Evolutionary conservation across 768 basidiomycete genomes (phyloP), one percentile per base, ranked within the genome.

Genomic region (Calocybe cyanea): DNA sequence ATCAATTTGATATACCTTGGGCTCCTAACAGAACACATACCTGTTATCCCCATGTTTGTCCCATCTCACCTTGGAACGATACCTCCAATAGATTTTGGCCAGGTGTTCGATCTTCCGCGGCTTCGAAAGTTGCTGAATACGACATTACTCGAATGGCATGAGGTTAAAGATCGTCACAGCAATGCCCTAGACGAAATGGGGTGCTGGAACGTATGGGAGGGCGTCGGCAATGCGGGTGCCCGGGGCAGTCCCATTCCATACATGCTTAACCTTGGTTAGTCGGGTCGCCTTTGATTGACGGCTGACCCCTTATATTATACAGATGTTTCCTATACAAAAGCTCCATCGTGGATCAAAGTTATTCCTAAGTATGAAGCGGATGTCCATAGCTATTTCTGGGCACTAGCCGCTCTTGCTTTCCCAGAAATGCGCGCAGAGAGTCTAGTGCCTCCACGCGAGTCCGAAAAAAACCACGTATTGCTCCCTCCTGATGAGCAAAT

Each of bases 81-180:
- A n/a, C 71, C 72, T 10, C 66, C 73, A 11, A 71, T 81, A 34
- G 63, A 75, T 17, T 81, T 84, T 51, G 73, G 80, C 17, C 71
- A 79, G 21, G 73, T 84, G 1, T 83, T 83, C 52, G 80, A 85
- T 53, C 61, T 83, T 36, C 71, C 75, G 1, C 69, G 76, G 8
- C 68, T 83, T 4, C 64, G 72, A 23, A 59, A 67, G 41, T 56
- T 58, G 10, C 56, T 83, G 18, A 65, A 68, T 15, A 63, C 55
- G 32, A 75, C 81, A 0, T 56, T 85, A 10, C 56, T 84, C 4
- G 81, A 85, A 61, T 85, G 82, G 82, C 67, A 73, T 35, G 73
- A 84, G 48, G 72, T 85, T 37, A 85, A 85, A 57, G 64, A 76
- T 45, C 56, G 58, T 11, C 63, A 60, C 28, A 73, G 71, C 43